Conservation (phyloP, 495 filamentous ascomycete genomes). For the Talaromyces ruber region DNA sequence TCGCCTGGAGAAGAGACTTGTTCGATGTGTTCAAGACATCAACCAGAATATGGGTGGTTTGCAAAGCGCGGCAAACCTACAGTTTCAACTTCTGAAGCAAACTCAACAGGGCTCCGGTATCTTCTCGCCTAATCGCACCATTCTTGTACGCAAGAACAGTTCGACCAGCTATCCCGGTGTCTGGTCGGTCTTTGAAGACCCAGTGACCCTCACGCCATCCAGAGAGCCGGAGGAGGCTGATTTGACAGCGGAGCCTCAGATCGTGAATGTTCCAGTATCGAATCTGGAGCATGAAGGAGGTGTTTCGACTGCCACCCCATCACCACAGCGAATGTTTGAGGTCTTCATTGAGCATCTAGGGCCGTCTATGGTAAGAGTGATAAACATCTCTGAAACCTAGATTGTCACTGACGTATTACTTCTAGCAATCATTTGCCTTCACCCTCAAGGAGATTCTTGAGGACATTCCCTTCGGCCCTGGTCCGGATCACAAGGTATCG, state of each 20-base stretch:
- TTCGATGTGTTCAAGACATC: constrained; percentile 78
- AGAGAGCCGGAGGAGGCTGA: constrained; percentile 59
- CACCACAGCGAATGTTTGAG: constrained; percentile 74
- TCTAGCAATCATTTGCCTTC: constrained; percentile 74
- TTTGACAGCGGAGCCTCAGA: constrained; percentile 20
- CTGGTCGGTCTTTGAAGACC: constrained; percentile 30
- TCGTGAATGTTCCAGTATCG: neutral
- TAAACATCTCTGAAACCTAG: neutral
- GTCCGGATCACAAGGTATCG: constrained; percentile 55
- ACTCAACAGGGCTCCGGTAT: constrained; percentile 18
- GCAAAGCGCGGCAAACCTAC: constrained; percentile 79
- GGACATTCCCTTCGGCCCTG: constrained; percentile 69
- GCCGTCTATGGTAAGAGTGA: constrained; percentile 65
- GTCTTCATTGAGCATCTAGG: constrained; percentile 81
- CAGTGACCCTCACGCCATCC: constrained; percentile 48
- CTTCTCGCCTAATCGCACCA: neutral
- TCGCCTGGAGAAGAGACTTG: constrained; percentile 65
- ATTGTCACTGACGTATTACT: neutral
- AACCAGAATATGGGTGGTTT: constrained; percentile 87
- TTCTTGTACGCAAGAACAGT: neutral
- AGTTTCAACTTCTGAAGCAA: constrained; percentile 74
- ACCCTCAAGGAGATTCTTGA: constrained; percentile 83
- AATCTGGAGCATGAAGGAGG: constrained; percentile 18
- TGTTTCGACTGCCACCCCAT: constrained; percentile 16
- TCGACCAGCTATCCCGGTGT: constrained; percentile 14